Conservation (phyloP, 2,329 filamentous ascomycete genomes). For the Periconia digitata region DNA sequence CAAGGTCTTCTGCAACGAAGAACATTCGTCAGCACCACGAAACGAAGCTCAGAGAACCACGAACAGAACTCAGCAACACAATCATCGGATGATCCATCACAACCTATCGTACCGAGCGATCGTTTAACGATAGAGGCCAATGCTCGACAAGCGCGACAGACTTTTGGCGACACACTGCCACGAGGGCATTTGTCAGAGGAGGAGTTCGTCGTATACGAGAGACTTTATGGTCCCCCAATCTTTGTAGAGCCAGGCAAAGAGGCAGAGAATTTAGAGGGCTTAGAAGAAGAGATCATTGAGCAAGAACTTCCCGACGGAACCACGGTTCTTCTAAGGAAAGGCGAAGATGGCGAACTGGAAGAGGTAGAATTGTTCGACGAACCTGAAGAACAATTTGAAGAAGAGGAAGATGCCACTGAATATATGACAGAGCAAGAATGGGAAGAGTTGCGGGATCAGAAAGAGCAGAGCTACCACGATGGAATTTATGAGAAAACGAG, state of each 20-base stretch:
- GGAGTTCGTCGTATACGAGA: conserved; percentile 75
- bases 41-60: conserved; percentile 15
- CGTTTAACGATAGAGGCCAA: conserved; percentile 57
- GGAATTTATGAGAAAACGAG: conserved; percentile 46
- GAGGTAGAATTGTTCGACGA: conserved; percentile 54
- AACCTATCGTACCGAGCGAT: conserved; percentile 17
- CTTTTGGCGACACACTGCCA: conserved; percentile 77
- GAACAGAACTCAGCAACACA: conserved; percentile 5
- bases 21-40: conserved; percentile 21
- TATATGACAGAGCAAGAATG: conserved; percentile 36
- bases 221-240: conserved; percentile 74
- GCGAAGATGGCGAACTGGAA: conserved; percentile 61
- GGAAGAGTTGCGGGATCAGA: conserved; percentile 37
- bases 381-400: conserved; percentile 35
- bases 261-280: conserved; percentile 47
- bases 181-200: conserved; percentile 67
- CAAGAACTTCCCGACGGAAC: conserved; percentile 33
- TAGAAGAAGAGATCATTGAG: conserved; percentile 48
- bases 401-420: conserved; percentile 19
- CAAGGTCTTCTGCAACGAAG: conserved; percentile 19
- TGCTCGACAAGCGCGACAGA: conserved; percentile 71
- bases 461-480: conserved; percentile 34
- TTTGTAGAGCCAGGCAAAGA: conserved; percentile 63
- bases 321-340: conserved; percentile 55
- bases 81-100: conserved; percentile 1